phyloP scores from a whole-genome alignment of 2,329 filamentous ascomycete species.

The Fusarium coffeatum region DNA sequence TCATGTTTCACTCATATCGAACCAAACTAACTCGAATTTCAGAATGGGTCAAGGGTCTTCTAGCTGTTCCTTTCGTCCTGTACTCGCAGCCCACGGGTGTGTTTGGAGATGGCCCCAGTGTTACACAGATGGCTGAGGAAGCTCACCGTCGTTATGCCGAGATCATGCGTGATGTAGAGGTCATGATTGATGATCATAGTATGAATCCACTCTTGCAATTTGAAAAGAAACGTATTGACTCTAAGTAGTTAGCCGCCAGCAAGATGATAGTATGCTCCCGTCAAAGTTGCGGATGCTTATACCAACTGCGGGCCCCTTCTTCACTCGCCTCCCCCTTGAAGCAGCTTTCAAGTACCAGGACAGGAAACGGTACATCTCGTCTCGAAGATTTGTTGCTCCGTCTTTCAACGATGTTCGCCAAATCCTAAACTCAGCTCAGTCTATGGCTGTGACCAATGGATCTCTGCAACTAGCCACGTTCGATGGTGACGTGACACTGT shows the following conservation, averaged over 20 bases:
- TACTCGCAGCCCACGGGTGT: conserved; percentile 94
- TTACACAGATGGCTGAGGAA: conserved; percentile 79
- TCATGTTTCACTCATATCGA: not conserved
- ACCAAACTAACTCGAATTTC: conserved; percentile 22
- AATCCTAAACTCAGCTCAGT: conserved; percentile 92
- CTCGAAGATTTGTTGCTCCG: conserved; percentile 90
- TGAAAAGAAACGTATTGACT: not conserved
- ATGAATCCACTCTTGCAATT: conserved; percentile 36
- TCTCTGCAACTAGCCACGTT: conserved; percentile 90
- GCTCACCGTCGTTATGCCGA: conserved; percentile 92
- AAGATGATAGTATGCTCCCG: conserved; percentile 70
- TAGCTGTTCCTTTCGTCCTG: conserved; percentile 95
- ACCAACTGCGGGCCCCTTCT: conserved; percentile 91
- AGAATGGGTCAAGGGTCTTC: conserved; percentile 97
- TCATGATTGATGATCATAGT: conserved; percentile 93
- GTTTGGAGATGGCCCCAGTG: conserved; percentile 75
- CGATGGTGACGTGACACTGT: conserved; percentile 96
- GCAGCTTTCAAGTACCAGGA: conserved; percentile 95
- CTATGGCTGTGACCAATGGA: conserved; percentile 87
- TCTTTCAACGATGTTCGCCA: conserved; percentile 97
- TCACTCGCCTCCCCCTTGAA: conserved; percentile 86
- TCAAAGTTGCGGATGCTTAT: conserved; percentile 95
- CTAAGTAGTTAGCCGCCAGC: conserved; percentile 76
- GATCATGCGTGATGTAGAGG: conserved; percentile 93
- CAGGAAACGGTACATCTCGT: conserved; percentile 84